Evolutionary conservation across 305 asterid species (phyloP).

Genomic region (Plantago coronopus): DNA sequence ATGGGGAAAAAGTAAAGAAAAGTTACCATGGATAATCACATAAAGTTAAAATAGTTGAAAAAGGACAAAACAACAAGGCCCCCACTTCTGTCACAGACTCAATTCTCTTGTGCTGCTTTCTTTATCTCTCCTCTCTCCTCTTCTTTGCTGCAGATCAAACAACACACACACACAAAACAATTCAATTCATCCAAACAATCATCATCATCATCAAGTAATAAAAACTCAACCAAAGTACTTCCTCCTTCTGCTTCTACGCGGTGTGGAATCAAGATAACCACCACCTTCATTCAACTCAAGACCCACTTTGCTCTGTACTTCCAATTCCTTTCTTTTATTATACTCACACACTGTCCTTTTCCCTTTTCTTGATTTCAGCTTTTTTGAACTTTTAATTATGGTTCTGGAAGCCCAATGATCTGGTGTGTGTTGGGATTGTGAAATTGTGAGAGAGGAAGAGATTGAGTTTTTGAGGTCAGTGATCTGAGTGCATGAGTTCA

Average conservation of each 20-base stretch:
- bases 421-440: slow-evolving; percentile 26
- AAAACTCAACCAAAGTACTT: neutral
- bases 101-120: slow-evolving; percentile 49
- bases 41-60: slow-evolving; percentile 23
- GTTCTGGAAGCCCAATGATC: slow-evolving; percentile 23
- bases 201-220: neutral
- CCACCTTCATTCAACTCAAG: neutral
- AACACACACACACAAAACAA: slow-evolving; percentile 3
- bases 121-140: neutral
- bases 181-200: slow-evolving; percentile 19
- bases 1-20: too few relatives aligned
- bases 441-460: slow-evolving; percentile 6
- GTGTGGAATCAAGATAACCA: neutral
- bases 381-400: slow-evolving; percentile 7
- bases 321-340: neutral
- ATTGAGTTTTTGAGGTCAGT: slow-evolving; percentile 21
- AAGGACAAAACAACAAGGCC: slow-evolving; percentile 28
- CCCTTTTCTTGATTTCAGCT: neutral
- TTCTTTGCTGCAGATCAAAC: slow-evolving; percentile 43
- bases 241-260: neutral
- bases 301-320: neutral
- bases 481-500: slow-evolving; percentile 20
- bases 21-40: neutral
- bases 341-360: neutral
- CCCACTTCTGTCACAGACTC: slow-evolving; percentile 50